These are phyloP conservation scores for Myrica gale DNA, from an alignment of 306 rosid species.

Conservation along the genomic window DNA sequence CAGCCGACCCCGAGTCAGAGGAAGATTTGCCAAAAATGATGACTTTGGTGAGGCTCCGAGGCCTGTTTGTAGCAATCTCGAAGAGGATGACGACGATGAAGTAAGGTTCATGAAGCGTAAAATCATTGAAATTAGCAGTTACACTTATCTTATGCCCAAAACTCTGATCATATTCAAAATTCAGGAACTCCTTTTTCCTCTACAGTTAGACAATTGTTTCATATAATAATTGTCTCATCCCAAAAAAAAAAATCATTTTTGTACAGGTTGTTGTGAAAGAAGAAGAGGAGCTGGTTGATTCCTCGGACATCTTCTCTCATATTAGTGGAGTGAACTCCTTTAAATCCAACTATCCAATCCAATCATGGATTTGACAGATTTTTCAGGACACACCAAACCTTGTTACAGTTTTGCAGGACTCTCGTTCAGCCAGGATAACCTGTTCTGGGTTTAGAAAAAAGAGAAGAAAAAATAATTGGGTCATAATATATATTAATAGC, in stretches of 20 bases:
- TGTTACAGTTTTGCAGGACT: slow-evolving; percentile 59
- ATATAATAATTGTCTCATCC: slow-evolving; percentile 25
- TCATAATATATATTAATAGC: slow-evolving; percentile 38
- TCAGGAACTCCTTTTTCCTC: slow-evolving; percentile 26
- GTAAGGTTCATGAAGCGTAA: slow-evolving; percentile 41
- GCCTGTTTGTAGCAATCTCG: slow-evolving; percentile 61
- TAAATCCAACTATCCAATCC: slow-evolving; percentile 86
- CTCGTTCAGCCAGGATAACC: slow-evolving; percentile 46
- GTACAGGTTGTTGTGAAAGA: slow-evolving; percentile 87
- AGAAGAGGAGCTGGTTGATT: slow-evolving; percentile 91
- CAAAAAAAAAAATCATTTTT: background rate
- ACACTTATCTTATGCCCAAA: slow-evolving; percentile 16
- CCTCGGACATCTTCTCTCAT: slow-evolving; percentile 92
- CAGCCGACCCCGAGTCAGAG: slow-evolving; percentile 94
- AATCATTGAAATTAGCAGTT: background rate
- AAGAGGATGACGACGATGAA: slow-evolving; percentile 83
- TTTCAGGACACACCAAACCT: slow-evolving; percentile 27
- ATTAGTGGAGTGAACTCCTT: slow-evolving; percentile 99
- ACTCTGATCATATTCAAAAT: slow-evolving; percentile 2
- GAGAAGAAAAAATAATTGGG: slow-evolving; percentile 49
- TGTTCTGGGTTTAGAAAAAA: slow-evolving; percentile 34
- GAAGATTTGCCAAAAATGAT: slow-evolving; percentile 95
- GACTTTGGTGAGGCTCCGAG: slow-evolving; percentile 74
- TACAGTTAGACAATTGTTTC: slow-evolving; percentile 17
- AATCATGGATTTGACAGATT: slow-evolving; percentile 70